Evolutionary conservation across 1,284 basidiomycete species (phyloP).

Genomic region (Pseudozyma sp.): DNA sequence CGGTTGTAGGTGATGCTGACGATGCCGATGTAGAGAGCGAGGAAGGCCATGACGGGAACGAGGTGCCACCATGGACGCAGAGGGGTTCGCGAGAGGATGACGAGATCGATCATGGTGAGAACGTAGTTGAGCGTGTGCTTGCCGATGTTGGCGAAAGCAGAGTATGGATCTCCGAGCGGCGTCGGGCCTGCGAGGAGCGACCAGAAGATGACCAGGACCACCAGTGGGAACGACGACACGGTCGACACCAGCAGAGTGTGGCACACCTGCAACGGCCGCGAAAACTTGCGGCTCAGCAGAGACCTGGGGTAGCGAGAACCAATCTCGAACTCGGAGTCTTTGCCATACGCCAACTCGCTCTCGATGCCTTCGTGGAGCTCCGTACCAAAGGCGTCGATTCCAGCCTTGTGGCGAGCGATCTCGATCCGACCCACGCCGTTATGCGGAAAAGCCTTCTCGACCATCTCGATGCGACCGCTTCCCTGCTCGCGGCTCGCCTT

Average conservation of each 20-base stretch:
- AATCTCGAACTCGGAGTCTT: conserved; percentile 19
- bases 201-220: conserved; percentile 80
- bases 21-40: conserved; percentile 75
- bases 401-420: conserved; percentile 22
- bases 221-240: conserved; percentile 72
- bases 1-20: conserved; percentile 45
- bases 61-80: conserved; percentile 74
- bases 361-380: conserved; percentile 26
- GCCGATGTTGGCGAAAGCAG: conserved; percentile 76
- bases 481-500: not conserved
- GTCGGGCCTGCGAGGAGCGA: conserved; percentile 70
- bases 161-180: conserved; percentile 74
- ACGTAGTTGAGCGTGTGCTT: conserved; percentile 75
- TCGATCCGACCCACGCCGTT: conserved; percentile 30
- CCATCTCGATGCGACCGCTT: conserved; percentile 22
- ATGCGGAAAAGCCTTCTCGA: conserved; percentile 38
- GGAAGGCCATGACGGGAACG: conserved; percentile 71
- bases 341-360: conserved; percentile 12
- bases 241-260: conserved; percentile 43
- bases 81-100: conserved; percentile 73
- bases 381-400: conserved; percentile 25
- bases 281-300: conserved; percentile 21
- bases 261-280: conserved; percentile 33
- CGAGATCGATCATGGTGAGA: conserved; percentile 75
- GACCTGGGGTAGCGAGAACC: conserved; percentile 31